A percentile compares a stretch with the other conserved stretches of the same genome.
Evolutionary conservation across 345 rosid genomes (phyloP).

Genomic region (Heritiera fomes): DNA sequence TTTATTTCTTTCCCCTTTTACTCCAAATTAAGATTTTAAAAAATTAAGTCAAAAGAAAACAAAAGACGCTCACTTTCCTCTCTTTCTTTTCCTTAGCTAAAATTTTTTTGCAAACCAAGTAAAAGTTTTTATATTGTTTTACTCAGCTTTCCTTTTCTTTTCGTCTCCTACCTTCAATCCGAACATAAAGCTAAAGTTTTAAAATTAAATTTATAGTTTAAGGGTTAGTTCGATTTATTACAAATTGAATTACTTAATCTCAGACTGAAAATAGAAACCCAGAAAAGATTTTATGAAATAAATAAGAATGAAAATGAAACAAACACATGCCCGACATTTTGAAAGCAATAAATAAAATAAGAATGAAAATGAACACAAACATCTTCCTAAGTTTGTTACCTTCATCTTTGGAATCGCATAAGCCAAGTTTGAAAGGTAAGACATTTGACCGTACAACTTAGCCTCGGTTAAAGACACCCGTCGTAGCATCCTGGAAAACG

Average conservation of each 20-base stretch:
- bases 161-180: no score
- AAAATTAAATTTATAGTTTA: no score
- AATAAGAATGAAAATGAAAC: neutral
- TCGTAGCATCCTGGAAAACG: constrained; percentile 68
- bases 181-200: no score
- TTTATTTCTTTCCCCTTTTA: no score
- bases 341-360: neutral
- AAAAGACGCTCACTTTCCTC: no score
- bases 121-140: no score
- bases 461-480: constrained; percentile 67
- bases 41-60: no score
- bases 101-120: no score
- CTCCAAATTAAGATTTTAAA: no score
- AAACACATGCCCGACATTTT: neutral
- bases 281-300: no score
- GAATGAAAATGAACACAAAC: neutral
- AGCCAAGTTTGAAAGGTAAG: constrained; percentile 75
- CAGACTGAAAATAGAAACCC: neutral
- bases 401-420: constrained; percentile 76
- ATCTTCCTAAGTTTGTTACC: constrained; percentile 35
- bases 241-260: neutral
- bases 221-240: neutral
- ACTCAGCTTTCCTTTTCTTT: no score
- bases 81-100: no score
- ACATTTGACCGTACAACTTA: constrained; percentile 72